Percentiles rank a stretch among this genome's conserved stretches.
These are phyloP conservation scores for Penicillium tannophilum DNA, from an alignment of 495 filamentous ascomycete species.

Conservation along the genomic window DNA sequence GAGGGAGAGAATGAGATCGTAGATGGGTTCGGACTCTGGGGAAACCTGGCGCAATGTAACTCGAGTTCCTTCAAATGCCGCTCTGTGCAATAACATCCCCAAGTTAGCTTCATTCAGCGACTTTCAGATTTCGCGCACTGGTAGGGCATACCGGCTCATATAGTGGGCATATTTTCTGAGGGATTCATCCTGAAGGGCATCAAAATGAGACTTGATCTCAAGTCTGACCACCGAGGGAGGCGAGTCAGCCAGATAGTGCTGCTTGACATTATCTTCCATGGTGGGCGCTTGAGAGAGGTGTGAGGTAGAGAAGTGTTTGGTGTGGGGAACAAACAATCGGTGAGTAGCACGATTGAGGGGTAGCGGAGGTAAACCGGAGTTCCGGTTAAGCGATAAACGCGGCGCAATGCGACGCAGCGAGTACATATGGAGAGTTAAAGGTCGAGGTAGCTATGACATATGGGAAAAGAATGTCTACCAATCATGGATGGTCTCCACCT, in stretches of 20 bases:
- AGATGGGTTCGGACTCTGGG: constrained; percentile 87
- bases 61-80: constrained; percentile 80
- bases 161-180: constrained; percentile 82
- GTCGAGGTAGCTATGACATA: constrained; percentile 27
- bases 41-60: constrained; percentile 87
- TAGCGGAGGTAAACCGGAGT: constrained; percentile 30
- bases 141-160: constrained; percentile 69
- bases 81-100: constrained; percentile 50
- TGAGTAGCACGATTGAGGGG: constrained; percentile 33
- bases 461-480: neutral
- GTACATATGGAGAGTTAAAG: constrained; percentile 22
- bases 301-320: constrained; percentile 19
- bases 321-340: constrained; percentile 19
- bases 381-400: constrained; percentile 36
- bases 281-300: constrained; percentile 18
- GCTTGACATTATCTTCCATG: constrained; percentile 47
- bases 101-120: neutral
- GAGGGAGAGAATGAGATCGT: constrained; percentile 83
- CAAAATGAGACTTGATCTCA: constrained; percentile 87
- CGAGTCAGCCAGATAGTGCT: constrained; percentile 84
- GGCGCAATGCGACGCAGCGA: constrained; percentile 30
- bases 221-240: constrained; percentile 85
- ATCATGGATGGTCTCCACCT: constrained; percentile 3
- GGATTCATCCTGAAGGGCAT: constrained; percentile 73
- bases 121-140: neutral